Percentiles rank a stretch among this genome's conserved stretches.
phyloP scores from a whole-genome alignment of 768 basidiomycete genomes.

The Auricularia sp. region DNA sequence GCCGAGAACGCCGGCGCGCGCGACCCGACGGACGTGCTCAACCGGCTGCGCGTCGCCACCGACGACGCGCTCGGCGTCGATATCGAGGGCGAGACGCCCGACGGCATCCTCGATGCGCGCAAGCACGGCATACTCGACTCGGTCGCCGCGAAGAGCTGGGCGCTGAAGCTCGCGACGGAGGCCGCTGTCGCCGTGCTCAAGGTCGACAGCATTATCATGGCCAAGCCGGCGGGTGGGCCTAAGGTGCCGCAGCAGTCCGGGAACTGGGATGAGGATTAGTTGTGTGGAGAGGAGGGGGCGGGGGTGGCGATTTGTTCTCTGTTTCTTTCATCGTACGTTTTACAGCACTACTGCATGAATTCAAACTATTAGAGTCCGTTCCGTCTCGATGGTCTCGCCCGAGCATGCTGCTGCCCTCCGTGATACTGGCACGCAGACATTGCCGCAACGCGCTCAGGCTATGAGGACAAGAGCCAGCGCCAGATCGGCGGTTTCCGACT shows the following conservation, averaged over 20 bases:
- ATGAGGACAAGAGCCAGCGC: too few species aligned
- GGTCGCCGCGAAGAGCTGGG: constrained; percentile 86
- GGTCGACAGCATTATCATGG: constrained; percentile 97
- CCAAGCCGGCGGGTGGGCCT: constrained; percentile 83
- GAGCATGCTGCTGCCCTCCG: too few species aligned
- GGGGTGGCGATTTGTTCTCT: too few species aligned
- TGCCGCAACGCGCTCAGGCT: too few species aligned
- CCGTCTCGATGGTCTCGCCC: too few species aligned
- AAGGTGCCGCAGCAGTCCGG: constrained; percentile 80
- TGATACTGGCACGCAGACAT: too few species aligned
- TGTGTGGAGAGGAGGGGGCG: neutral
- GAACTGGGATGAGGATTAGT: constrained; percentile 71
- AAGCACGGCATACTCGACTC: constrained; percentile 72
- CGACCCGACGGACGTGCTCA: constrained; percentile 88
- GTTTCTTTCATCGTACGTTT: too few species aligned
- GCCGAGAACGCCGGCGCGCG: constrained; percentile 94
- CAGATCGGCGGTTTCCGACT: too few species aligned
- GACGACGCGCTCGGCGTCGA: constrained; percentile 80
- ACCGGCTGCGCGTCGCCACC: constrained; percentile 83
- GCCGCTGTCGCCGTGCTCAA: constrained; percentile 84
- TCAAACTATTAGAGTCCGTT: too few species aligned
- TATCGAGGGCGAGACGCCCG: constrained; percentile 59
- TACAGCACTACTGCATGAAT: too few species aligned
- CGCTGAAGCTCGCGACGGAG: constrained; percentile 81
- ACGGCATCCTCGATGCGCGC: constrained; percentile 61